Percentiles rank a stretch among this genome's conserved stretches.
These are phyloP conservation scores for Cucurbita argyrosperma DNA, from an alignment of 306 rosid species.

Conservation along the genomic window DNA sequence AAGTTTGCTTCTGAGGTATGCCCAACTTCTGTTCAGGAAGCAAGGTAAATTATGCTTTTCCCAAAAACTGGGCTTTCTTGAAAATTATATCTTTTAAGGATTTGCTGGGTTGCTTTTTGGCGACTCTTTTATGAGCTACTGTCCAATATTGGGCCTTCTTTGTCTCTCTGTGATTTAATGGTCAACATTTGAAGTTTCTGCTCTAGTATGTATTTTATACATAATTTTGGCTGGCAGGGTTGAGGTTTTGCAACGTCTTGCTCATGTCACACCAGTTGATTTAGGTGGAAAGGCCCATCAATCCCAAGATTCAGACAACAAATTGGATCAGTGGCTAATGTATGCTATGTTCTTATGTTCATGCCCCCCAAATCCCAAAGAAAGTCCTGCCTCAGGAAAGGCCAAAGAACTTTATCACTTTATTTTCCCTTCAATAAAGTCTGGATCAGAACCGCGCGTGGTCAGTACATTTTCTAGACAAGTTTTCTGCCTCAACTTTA, in stretches of 20 bases:
- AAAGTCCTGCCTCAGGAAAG: slow-evolving; percentile 41
- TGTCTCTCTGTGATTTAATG: not conserved
- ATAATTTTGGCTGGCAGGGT: slow-evolving; percentile 33
- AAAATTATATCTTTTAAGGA: too few species aligned
- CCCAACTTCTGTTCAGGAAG: slow-evolving; percentile 85
- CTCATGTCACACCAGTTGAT: slow-evolving; percentile 82
- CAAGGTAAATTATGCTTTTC: slow-evolving; percentile 40
- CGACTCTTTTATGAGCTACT: too few species aligned
- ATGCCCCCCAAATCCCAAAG: slow-evolving; percentile 74
- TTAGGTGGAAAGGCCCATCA: slow-evolving; percentile 95
- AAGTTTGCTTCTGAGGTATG: slow-evolving; percentile 94
- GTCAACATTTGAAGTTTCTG: not conserved
- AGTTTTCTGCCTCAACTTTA: not conserved
- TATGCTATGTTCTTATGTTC: slow-evolving; percentile 92
- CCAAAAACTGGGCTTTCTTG: not conserved
- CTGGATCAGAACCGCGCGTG: slow-evolving; percentile 78
- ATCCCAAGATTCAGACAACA: slow-evolving; percentile 86
- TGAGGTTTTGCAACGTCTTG: slow-evolving; percentile 88
- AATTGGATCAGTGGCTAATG: slow-evolving; percentile 97
- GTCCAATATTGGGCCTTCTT: not conserved
- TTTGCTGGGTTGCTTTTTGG: too few species aligned
- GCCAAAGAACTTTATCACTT: slow-evolving; percentile 85
- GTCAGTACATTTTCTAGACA: slow-evolving; percentile 34
- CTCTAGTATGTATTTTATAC: not conserved
- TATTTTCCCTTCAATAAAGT: slow-evolving; percentile 79